Evolutionary conservation across 2,329 filamentous ascomycete genomes (phyloP).

Genomic region (Colletotrichum chrysophilum): DNA sequence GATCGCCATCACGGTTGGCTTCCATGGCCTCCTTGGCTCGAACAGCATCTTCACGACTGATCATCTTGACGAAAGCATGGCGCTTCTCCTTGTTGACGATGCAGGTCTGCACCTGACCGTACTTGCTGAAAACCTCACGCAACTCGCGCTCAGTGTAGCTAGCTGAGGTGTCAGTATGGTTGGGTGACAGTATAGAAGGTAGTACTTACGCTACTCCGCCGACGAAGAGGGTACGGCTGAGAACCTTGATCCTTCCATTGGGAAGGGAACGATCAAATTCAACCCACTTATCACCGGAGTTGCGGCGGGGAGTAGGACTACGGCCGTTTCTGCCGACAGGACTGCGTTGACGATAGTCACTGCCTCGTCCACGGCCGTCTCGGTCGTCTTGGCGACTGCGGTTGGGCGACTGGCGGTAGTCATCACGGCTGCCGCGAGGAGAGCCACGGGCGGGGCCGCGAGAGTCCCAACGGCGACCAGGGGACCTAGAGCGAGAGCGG

Average conservation of each 20-base stretch:
- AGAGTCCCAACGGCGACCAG: constrained; percentile 74
- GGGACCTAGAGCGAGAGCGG: constrained; percentile 81
- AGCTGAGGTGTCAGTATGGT: constrained; percentile 29
- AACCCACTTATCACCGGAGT: constrained; percentile 68
- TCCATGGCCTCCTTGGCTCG: constrained; percentile 89
- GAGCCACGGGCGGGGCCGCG: constrained; percentile 53
- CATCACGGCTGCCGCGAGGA: constrained; percentile 65
- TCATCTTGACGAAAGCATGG: constrained; percentile 99
- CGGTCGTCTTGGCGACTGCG: constrained; percentile 62
- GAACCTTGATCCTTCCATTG: constrained; percentile 83
- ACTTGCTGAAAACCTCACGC: constrained; percentile 78
- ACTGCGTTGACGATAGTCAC: constrained; percentile 88
- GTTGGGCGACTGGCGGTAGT: constrained; percentile 73
- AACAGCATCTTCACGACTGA: constrained; percentile 84
- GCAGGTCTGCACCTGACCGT: constrained; percentile 91
- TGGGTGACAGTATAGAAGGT: neutral
- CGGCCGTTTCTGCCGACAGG: constrained; percentile 70
- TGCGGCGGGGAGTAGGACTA: constrained; percentile 60
- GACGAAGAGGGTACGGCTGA: constrained; percentile 95
- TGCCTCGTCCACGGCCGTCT: constrained; percentile 54
- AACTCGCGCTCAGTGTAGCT: constrained; percentile 83
- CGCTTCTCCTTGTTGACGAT: constrained; percentile 98
- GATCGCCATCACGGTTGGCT: constrained; percentile 72
- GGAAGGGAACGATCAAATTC: constrained; percentile 79
- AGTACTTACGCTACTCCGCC: constrained; percentile 84